These are phyloP conservation scores for Pseudognaphalium luteoalbum DNA, from an alignment of 129 eudicot genomes.

Conservation along the genomic window DNA sequence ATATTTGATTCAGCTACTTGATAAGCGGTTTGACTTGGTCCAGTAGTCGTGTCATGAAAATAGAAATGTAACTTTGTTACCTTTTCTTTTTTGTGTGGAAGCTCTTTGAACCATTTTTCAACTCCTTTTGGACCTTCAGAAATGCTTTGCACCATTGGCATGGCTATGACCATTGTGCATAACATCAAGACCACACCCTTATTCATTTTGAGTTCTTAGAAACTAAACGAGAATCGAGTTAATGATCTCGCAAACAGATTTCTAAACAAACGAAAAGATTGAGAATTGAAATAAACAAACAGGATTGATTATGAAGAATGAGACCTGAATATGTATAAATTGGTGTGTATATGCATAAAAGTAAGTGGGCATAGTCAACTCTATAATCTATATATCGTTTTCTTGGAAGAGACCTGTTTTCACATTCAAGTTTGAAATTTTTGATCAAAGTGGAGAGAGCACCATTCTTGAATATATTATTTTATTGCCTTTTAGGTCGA, in stretches of 20 bases:
- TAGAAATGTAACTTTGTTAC: slow-evolving; percentile 47
- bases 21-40: slow-evolving; percentile 37
- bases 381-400: slow-evolving; percentile 5
- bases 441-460: slow-evolving; percentile 16
- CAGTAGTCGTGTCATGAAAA: slow-evolving; percentile 42
- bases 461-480: slow-evolving; percentile 17
- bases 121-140: slow-evolving; percentile 37
- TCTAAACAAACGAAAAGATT: background rate
- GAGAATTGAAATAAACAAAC: background rate
- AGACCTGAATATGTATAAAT: background rate
- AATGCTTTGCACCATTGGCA: slow-evolving; percentile 28
- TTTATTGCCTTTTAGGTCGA: background rate
- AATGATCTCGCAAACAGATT: background rate
- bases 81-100: slow-evolving; percentile 33
- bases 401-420: slow-evolving; percentile 19
- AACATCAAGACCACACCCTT: slow-evolving; percentile 22
- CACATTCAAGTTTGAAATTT: slow-evolving; percentile 3
- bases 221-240: background rate
- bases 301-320: slow-evolving; percentile 4
- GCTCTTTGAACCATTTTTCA: slow-evolving; percentile 42
- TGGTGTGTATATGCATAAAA: background rate
- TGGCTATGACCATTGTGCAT: slow-evolving; percentile 24
- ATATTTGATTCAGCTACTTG: slow-evolving; percentile 39
- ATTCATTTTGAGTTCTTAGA: slow-evolving; percentile 27
- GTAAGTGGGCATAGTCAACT: slow-evolving; percentile 10